Evolutionary conservation across 2,329 filamentous ascomycete genomes (phyloP), one percentile per base, ranked within the genome.

Genomic region (Aspergillus novoparasiticus): DNA sequence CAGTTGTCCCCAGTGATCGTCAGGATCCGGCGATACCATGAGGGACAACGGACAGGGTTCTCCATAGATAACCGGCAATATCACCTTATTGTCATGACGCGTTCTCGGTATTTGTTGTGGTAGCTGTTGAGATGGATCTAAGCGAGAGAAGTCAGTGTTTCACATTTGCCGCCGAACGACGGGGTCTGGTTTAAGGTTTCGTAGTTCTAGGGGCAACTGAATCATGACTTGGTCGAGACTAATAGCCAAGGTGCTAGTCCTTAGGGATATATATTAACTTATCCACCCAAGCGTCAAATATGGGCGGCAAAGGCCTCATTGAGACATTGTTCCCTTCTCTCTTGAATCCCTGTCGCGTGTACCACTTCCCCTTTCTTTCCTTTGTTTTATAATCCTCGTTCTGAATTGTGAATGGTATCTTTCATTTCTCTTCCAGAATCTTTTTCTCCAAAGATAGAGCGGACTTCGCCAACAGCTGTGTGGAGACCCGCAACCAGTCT

Each of bases 121-220:
- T 46, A 23, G 43, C 43, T n/a, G 48, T 51, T 32, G 48, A 51
- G 48, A 51, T 51, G 26, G 48, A 51, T 51, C 14, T 51, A 51
- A 51, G 48, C 26, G 48, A 51, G 19, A 28, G 48, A 19, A 51
- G 48, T 32, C 48, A 32, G 48, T n/a, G 48, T 51, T 51, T 51
- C 48, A 51, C 28, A 23, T 51, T 46, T 51, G 48, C 48, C 48
- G 48, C 48, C 28, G 48, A 51, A 51, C 19, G 26, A 28, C 26
- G 11, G 26, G 43, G 23, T 51, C 26, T 32, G 16, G 48, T 19
- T 51, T 32, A 51, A 51, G 28, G 16, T 51, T 32, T 16, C n/a
- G 32, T 19, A 51, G 26, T 26, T 51, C 14, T 28, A 28, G 48
- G 48, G 11, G 26, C 48, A n/a, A 32, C 12, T 51, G 48, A 51